Conservation (phyloP, 352 stramenopile species). For the Globisporangium okanoganense region DNA sequence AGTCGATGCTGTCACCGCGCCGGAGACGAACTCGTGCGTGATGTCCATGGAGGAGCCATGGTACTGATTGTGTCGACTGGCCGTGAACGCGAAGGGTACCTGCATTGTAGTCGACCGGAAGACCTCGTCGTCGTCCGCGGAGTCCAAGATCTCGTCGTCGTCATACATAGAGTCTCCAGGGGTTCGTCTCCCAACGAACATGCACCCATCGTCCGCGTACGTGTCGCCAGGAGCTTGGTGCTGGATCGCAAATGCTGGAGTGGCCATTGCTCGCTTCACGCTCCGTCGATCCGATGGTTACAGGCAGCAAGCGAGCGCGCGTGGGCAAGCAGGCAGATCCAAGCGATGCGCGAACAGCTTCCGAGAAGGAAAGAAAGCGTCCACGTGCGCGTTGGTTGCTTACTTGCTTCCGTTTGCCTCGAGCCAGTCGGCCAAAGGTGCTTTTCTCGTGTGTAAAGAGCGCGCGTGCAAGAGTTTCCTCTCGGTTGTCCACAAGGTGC, state of each 20-base stretch:
- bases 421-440: background rate
- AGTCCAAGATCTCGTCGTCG: constrained; percentile 54
- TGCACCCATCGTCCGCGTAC: constrained; percentile 18
- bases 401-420: background rate
- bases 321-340: background rate
- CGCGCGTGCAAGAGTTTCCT: constrained; percentile 5
- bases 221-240: constrained; percentile 15
- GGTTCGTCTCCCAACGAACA: constrained; percentile 45
- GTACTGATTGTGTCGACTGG: constrained; percentile 15
- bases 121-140: constrained; percentile 30
- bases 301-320: background rate
- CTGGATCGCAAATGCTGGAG: constrained; percentile 11
- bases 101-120: constrained; percentile 50
- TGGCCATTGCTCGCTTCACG: constrained; percentile 13
- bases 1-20: constrained; percentile 18
- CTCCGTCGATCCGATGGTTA: background rate
- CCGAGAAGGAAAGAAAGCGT: background rate
- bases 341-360: constrained; percentile 3
- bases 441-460: background rate
- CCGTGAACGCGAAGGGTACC: constrained; percentile 7
- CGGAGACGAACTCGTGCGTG: constrained; percentile 19
- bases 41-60: constrained; percentile 6
- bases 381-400: constrained; percentile 5
- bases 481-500: background rate
- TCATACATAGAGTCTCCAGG: constrained; percentile 40